A percentile compares a stretch with the other conserved stretches of the same genome.
Evolutionary conservation across 2,329 filamentous ascomycete genomes (phyloP).

Genomic region (Venturia effusa): DNA sequence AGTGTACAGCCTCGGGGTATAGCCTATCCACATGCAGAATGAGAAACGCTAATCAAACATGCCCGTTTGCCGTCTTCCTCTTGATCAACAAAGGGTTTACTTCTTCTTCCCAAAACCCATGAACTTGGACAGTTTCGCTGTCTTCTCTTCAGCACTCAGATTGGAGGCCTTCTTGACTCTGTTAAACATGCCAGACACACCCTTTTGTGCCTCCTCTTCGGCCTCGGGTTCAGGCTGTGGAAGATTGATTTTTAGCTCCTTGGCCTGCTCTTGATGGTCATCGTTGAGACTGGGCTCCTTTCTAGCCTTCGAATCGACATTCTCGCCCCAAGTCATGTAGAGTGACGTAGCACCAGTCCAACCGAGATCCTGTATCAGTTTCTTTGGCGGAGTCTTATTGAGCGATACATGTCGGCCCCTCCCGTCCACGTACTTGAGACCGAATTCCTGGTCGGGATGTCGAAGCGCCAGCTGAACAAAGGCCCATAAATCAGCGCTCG

Average conservation of each 20-base stretch:
- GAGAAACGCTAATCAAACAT: neutral
- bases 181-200: constrained; percentile 16
- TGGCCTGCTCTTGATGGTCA: constrained; percentile 24
- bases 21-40: neutral
- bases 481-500: constrained; percentile 59
- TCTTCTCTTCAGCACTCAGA: constrained; percentile 25
- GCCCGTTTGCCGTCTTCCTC: neutral
- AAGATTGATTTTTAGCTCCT: constrained; percentile 4
- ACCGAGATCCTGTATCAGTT: constrained; percentile 61
- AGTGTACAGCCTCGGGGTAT: neutral
- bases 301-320: constrained; percentile 45
- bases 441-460: constrained; percentile 54
- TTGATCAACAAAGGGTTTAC: neutral
- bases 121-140: constrained; percentile 29
- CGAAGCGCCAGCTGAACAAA: constrained; percentile 66
- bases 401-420: constrained; percentile 37
- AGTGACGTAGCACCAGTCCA: constrained; percentile 62
- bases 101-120: constrained; percentile 18
- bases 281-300: constrained; percentile 49
- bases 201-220: constrained; percentile 14
- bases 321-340: constrained; percentile 63
- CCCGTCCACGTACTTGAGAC: constrained; percentile 52
- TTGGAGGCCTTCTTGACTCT: constrained; percentile 20
- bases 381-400: constrained; percentile 33
- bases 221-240: constrained; percentile 13